These are phyloP conservation scores for Aechmea fasciata DNA, from an alignment of 176 grass and related monocot genomes.

Conservation along the genomic window DNA sequence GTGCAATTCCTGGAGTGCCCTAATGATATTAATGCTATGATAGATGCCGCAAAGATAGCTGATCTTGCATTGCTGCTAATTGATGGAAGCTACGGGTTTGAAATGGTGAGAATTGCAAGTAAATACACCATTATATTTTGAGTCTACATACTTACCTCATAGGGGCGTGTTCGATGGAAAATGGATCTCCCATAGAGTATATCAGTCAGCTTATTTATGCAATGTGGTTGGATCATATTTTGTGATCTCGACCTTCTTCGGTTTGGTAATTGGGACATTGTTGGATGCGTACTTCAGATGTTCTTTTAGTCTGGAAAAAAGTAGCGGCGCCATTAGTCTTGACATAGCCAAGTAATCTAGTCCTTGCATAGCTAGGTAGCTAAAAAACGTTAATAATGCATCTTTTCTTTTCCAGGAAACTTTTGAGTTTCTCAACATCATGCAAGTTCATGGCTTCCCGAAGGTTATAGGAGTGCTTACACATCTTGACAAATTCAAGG, in stretches of 20 bases:
- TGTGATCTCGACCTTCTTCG: too few species aligned
- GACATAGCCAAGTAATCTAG: too few species aligned
- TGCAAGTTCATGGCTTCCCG: constrained; percentile 97
- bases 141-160: not conserved
- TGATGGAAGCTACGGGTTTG: constrained; percentile 97
- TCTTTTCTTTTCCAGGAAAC: constrained; percentile 65
- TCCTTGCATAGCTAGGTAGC: too few species aligned
- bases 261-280: not conserved
- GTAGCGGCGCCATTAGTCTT: too few species aligned
- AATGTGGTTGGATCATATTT: not conserved
- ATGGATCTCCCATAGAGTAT: not conserved
- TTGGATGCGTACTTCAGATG: too few species aligned
- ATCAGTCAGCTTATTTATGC: not conserved
- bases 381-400: constrained; percentile 2
- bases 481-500: constrained; percentile 93
- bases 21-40: constrained; percentile 96
- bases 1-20: constrained; percentile 95
- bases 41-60: constrained; percentile 97
- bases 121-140: constrained; percentile 8
- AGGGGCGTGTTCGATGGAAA: too few species aligned
- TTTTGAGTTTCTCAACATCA: constrained; percentile 96
- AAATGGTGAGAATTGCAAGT: constrained; percentile 68
- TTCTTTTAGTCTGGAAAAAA: too few species aligned
- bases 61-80: constrained; percentile 90
- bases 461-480: constrained; percentile 98